Base-by-base conservation (phyloP, 768 basidiomycete species). In the Asterophora lycoperdoides region DNA sequence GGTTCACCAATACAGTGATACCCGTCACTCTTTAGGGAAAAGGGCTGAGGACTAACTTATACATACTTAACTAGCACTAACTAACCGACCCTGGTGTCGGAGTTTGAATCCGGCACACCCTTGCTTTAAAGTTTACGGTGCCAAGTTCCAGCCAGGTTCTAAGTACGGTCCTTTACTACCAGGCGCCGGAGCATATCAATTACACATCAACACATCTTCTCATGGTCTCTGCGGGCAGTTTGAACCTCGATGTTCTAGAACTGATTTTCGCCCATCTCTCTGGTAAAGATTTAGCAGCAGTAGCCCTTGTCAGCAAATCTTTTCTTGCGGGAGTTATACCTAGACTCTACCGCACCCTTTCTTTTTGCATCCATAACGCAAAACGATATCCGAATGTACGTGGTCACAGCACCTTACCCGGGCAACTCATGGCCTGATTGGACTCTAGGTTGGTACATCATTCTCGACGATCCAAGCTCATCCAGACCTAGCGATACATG, bases 191-290 rank as follows among this genome's bases (percentile, higher is more conserved):
- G 15, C 15, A 14, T 15, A 2, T 4, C 8, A 20, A 3, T 26
- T 28, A 29, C 23, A 15, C 29, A 14, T n/a, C 35, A 26, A 26
- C 1, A 36, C 23, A 5, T 20, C 9, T 26, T 44, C 39, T 34
- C 42, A 86, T 86, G 84, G 78, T 83, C 39, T 74, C 80, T 26
- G 80, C 79, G 9, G 80, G 85, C 55, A 84, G 78, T 56, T 69
- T 87, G 40, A 81, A 88, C 53, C 73, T 81, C 15, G 87, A 90
- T 65, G 83, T 89, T 32, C 74, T 88, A 35, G 82, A 84, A 59
- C 69, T 81, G n/a, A 78, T 89, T 14, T 84, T 84, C 53, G 63
- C 68, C 0, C 68, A 75, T 55, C 67, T 89, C 4, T 60, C 68
- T n/a, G 68, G 71, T 35, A 70, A 73, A 14, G 83, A 86, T 56